Percentiles rank a stretch among this genome's conserved stretches.
Evolutionary conservation across 192 early-diverging fungal species (phyloP).

Genomic region (Podila verticillata): DNA sequence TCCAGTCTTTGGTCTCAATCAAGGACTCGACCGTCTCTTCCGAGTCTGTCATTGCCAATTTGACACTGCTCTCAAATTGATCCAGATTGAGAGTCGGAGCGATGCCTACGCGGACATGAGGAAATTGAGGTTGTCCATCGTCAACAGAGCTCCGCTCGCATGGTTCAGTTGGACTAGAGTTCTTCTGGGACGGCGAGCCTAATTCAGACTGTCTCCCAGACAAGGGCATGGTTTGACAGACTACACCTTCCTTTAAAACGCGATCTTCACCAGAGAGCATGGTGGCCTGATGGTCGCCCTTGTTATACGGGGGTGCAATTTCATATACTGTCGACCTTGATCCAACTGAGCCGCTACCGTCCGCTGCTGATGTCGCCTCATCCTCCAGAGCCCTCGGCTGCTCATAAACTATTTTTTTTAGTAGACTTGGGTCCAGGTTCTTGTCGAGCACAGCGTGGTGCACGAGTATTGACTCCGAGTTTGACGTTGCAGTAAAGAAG

Average conservation of each 20-base stretch:
- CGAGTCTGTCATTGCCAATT: neutral
- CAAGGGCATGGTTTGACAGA: no score
- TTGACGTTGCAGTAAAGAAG: no score
- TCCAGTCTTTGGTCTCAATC: slow-evolving; percentile 44
- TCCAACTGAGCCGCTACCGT: slow-evolving; percentile 11
- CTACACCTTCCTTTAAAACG: neutral
- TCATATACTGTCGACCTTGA: slow-evolving; percentile 30
- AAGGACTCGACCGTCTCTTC: slow-evolving; percentile 27
- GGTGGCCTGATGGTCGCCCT: slow-evolving; percentile 12
- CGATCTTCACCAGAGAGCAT: slow-evolving; percentile 2
- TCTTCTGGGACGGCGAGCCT: no score
- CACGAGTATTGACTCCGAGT: no score
- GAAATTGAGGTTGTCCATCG: neutral
- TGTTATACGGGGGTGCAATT: slow-evolving; percentile 22
- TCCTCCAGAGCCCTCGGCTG: neutral
- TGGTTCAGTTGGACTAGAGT: no score
- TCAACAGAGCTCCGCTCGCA: no score
- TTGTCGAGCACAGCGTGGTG: no score
- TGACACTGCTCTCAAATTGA: neutral
- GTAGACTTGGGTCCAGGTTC: no score
- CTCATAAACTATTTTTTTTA: no score
- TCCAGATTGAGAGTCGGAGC: slow-evolving; percentile 22
- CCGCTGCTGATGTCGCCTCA: neutral
- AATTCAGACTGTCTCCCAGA: no score
- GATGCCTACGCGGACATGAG: slow-evolving; percentile 25